phyloP scores from a whole-genome alignment of 306 rosid species.

The Comarum palustre region DNA sequence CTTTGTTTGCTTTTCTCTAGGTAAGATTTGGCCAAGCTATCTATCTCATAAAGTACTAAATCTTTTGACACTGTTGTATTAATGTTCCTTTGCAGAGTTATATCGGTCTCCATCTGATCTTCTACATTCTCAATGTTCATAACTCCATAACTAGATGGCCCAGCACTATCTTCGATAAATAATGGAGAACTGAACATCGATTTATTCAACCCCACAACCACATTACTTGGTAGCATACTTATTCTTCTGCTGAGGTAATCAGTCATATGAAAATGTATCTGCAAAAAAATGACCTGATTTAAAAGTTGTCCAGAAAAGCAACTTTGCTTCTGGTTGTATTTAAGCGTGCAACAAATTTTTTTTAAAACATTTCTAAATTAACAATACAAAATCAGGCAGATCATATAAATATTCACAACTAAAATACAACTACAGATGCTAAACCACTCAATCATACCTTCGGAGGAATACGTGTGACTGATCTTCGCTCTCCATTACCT shows the following conservation, averaged over 20 bases:
- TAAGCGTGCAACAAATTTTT: neutral
- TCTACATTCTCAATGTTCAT: conserved; percentile 7
- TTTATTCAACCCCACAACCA: conserved; percentile 4
- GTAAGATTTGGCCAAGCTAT: neutral
- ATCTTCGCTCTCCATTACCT: neutral
- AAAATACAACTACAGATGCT: neutral
- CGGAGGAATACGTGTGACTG: conserved; percentile 16
- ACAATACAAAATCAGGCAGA: neutral
- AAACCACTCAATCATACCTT: conserved; percentile 21
- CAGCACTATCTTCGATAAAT: conserved; percentile 3
- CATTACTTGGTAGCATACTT: neutral
- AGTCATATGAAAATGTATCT: conserved; percentile 20
- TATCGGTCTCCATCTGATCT: neutral
- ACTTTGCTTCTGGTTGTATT: conserved; percentile 3
- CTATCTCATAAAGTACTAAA: conserved; percentile 17
- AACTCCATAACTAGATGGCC: conserved; percentile 11
- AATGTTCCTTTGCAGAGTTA: neutral
- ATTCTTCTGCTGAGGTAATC: conserved; percentile 15
- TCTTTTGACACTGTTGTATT: conserved; percentile 9
- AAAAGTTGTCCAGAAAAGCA: neutral
- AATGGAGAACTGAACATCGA: neutral
- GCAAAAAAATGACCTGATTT: conserved; percentile 13
- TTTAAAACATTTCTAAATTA: neutral
- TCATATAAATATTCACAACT: neutral
- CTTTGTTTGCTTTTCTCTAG: conserved; percentile 4